Conservation (phyloP, 495 filamentous ascomycete genomes). For the Xylaria venustula region DNA sequence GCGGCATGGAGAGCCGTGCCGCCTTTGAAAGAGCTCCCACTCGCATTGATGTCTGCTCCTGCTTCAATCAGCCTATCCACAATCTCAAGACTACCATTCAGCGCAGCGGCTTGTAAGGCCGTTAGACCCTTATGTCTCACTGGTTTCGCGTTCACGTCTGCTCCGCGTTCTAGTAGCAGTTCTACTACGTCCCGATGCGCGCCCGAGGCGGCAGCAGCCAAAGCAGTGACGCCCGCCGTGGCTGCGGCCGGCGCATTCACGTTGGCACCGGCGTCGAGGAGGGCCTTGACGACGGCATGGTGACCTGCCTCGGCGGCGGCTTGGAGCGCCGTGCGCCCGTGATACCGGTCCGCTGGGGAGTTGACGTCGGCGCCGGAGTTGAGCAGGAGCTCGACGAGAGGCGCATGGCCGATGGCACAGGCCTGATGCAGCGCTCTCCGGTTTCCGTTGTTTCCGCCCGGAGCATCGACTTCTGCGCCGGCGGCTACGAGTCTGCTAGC, state of each 20-base stretch:
- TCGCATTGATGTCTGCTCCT: constrained; percentile 30
- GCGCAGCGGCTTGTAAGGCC: constrained; percentile 33
- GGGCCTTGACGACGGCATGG: constrained; percentile 17
- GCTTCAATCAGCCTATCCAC: constrained; percentile 25
- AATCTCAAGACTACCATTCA: constrained; percentile 18
- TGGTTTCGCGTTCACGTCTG: constrained; percentile 20
- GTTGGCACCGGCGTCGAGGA: constrained; percentile 28
- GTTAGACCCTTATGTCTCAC: constrained; percentile 26
- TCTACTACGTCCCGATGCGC: constrained; percentile 22
- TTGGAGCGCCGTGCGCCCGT: constrained; percentile 35
- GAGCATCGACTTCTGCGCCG: constrained; percentile 29
- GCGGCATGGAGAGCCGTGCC: constrained; percentile 28
- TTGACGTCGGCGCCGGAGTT: constrained; percentile 23
- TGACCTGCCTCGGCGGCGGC: constrained; percentile 25
- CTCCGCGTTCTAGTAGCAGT: constrained; percentile 22
- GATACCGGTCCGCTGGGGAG: constrained; percentile 13
- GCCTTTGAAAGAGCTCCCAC: constrained; percentile 21
- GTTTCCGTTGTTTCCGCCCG: constrained; percentile 28
- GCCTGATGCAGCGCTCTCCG: constrained; percentile 35
- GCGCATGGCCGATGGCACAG: constrained; percentile 18
- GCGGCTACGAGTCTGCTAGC: constrained; percentile 27
- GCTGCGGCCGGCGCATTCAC: constrained; percentile 24
- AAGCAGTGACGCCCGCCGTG: constrained; percentile 21
- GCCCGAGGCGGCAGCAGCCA: constrained; percentile 25
- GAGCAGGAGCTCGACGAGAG: constrained; percentile 25